Evolutionary conservation across 352 stramenopile genomes (phyloP).

Genomic region (Saprolegnia diclina): DNA sequence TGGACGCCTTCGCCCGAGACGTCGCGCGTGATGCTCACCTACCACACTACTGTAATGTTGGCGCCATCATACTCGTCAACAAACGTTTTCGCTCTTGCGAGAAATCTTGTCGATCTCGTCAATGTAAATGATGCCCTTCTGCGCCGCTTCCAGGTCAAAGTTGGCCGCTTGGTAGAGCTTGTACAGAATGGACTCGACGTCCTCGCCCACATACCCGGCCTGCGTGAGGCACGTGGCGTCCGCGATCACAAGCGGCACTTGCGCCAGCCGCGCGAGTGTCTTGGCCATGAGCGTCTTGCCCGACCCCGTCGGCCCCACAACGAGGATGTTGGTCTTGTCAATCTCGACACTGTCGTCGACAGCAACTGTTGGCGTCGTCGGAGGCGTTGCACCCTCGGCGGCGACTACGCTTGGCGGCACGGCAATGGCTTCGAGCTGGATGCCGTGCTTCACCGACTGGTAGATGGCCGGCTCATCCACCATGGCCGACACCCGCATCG

Average conservation of each 20-base stretch:
- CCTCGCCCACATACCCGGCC: constrained; percentile 97
- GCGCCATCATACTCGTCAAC: constrained; percentile 28
- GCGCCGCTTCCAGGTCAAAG: constrained; percentile 92
- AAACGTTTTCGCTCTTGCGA: constrained; percentile 79
- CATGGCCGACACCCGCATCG: neutral
- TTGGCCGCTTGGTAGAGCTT: constrained; percentile 97
- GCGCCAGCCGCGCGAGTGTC: constrained; percentile 92
- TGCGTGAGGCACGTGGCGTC: constrained; percentile 97
- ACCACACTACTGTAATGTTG: no score
- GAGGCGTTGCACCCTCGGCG: constrained; percentile 26
- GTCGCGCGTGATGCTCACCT: constrained; percentile 92
- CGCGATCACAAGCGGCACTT: constrained; percentile 96
- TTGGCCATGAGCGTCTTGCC: constrained; percentile 97
- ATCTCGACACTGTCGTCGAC: constrained; percentile 88
- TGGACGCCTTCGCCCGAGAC: constrained; percentile 98
- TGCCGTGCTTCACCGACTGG: constrained; percentile 7
- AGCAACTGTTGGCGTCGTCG: constrained; percentile 44
- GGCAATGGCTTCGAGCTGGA: constrained; percentile 17
- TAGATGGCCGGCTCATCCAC: neutral
- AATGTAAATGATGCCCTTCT: constrained; percentile 97
- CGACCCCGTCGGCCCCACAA: constrained; percentile 92
- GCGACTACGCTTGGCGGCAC: neutral
- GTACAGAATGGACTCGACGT: constrained; percentile 97
- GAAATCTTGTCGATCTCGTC: constrained; percentile 99
- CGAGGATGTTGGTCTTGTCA: constrained; percentile 98